Conservation (phyloP, 2,329 filamentous ascomycete genomes). For the Aspergillus sp. region DNA sequence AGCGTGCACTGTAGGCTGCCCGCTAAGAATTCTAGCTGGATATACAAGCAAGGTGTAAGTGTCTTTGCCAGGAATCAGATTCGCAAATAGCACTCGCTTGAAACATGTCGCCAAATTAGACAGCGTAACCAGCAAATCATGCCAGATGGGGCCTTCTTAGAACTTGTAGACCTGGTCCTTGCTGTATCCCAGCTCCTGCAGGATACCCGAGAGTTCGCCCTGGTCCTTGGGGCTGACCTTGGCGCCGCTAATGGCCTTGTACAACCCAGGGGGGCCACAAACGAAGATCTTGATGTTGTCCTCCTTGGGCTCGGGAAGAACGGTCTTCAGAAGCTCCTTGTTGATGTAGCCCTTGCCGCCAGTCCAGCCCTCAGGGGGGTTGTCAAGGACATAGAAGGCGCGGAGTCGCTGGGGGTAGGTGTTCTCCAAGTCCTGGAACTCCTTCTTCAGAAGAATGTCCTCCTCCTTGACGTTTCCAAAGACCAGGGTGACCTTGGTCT, state of each 20-base stretch:
- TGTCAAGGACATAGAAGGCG: constrained; percentile 90
- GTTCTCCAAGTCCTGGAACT: constrained; percentile 86
- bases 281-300: constrained; percentile 96
- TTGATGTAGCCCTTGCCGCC: constrained; percentile 77
- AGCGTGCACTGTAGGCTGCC: not conserved
- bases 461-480: constrained; percentile 88
- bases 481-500: constrained; percentile 94
- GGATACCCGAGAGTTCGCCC: constrained; percentile 77
- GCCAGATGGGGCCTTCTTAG: constrained; percentile 43
- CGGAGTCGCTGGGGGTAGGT: constrained; percentile 93
- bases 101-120: not conserved
- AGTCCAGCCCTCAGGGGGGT: constrained; percentile 73
- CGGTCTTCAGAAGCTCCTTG: constrained; percentile 92
- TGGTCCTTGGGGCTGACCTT: constrained; percentile 95
- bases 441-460: constrained; percentile 86
- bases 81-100: not conserved
- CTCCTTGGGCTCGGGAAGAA: constrained; percentile 86
- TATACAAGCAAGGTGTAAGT: not conserved
- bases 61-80: not conserved
- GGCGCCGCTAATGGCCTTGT: constrained; percentile 84
- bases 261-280: constrained; percentile 87
- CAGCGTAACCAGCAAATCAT: not conserved
- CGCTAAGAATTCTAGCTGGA: not conserved
- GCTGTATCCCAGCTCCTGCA: constrained; percentile 80
- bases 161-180: constrained; percentile 98